Evolutionary conservation across 495 filamentous ascomycete genomes (phyloP), one percentile per base, ranked within the genome.

Genomic region (Diplogelasinospora grovesii): DNA sequence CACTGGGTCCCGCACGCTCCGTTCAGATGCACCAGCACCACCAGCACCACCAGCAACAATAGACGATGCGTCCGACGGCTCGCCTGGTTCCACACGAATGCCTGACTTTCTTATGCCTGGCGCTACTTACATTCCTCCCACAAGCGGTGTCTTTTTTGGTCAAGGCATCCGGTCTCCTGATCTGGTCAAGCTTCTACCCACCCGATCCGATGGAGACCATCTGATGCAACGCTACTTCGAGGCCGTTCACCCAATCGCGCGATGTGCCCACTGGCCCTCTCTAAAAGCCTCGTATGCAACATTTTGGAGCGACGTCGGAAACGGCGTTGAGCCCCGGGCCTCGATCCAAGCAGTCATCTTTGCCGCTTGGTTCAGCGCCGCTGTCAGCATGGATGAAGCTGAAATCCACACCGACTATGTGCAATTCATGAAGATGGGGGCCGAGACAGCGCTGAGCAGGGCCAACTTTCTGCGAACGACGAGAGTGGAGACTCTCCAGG

Each of bases 381-480:
- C 74, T 30, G 69, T 86, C 27, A 83, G 79, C 47, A 67, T 84
- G 60, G 62, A 73, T 22, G 71, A 78, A 28, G 67, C 73, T 23
- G 49, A 54, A 14, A 58, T 73, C n/a, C 41, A 53, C 8, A 43
- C 58, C 11, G 56, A 61, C 13, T 61, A 81, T 51, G 61, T 83
- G 5, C 66, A 77, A 16, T 73, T 70, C 33, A 74, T 85, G 45
- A 79, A 75, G 49, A 56, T 78, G 26, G 79, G 73, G 1, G 74
- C 78, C 4, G 83, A 86, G 63, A 68, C 66, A 3, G 74, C 80
- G 18, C 64, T 88, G 16, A 65, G 68, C 39, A 75, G 77, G 45
- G 81, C 83, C 4, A 75, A 79, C 52, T 84, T 86, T 41, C 53
- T 86, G 36, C 66, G 79, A 9, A 85, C 82, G 10, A 83, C 80